phyloP scores from a whole-genome alignment of 2,329 filamentous ascomycete genomes.

The Fusarium subtropicale region DNA sequence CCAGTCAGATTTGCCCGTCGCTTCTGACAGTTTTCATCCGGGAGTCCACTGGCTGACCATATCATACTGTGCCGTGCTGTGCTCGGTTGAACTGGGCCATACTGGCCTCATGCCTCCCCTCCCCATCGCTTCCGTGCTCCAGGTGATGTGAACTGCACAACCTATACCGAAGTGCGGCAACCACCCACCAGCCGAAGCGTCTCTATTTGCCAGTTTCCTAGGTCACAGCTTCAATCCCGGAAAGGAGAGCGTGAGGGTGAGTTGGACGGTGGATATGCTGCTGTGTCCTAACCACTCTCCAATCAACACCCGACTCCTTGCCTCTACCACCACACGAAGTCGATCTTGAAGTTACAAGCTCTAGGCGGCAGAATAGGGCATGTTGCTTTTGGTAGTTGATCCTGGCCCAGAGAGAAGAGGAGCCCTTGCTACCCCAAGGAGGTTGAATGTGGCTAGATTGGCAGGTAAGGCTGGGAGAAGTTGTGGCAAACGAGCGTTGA shows the following conservation, averaged over 20 bases:
- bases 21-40: conserved; percentile 1
- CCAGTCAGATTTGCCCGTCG: conserved; percentile 8
- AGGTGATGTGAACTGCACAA: conserved; percentile 32
- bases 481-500: not conserved
- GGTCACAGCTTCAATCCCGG: conserved; percentile 16
- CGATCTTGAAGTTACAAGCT: conserved; percentile 19
- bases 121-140: conserved; percentile 9
- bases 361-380: conserved; percentile 11
- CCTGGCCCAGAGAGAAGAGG: conserved; percentile 13
- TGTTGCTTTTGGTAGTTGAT: conserved; percentile 5
- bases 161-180: conserved; percentile 8
- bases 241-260: conserved; percentile 31
- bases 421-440: conserved; percentile 15
- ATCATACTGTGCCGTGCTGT: conserved; percentile 1
- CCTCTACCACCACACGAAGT: not conserved
- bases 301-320: not conserved
- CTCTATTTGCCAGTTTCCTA: not conserved
- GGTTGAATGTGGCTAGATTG: conserved; percentile 20
- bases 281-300: not conserved
- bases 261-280: conserved; percentile 11
- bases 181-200: not conserved
- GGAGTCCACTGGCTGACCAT: not conserved
- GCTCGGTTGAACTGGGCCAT: not conserved
- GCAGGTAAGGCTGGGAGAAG: not conserved
- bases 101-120: not conserved